Evolutionary conservation across 1,139 yeast genomes (phyloP).

Genomic region (Suhomyces bokatorum): DNA sequence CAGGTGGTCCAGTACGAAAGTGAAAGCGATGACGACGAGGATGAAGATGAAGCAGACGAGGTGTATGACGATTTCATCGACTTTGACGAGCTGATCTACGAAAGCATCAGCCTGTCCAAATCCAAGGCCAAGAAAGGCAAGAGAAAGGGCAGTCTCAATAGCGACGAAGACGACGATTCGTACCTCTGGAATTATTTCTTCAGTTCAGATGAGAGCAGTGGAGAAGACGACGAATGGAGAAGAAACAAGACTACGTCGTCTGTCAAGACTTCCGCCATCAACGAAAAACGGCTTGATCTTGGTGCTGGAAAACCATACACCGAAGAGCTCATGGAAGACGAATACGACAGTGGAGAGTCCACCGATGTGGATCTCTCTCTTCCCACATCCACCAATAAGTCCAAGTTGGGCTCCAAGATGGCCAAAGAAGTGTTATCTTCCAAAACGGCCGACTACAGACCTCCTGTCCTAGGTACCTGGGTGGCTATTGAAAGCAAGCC

Average conservation of each 20-base stretch:
- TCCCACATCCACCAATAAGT: slow-evolving; percentile 61
- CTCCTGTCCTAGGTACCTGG: slow-evolving; percentile 94
- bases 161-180: slow-evolving; percentile 54
- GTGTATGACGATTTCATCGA: slow-evolving; percentile 24
- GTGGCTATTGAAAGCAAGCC: slow-evolving; percentile 76
- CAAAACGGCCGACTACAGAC: slow-evolving; percentile 79
- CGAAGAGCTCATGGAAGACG: slow-evolving; percentile 22
- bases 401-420: slow-evolving; percentile 65
- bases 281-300: slow-evolving; percentile 1
- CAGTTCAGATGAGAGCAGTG: slow-evolving; percentile 44
- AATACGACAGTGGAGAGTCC: slow-evolving; percentile 68
- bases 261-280: slow-evolving; percentile 3
- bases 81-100: slow-evolving; percentile 16
- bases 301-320: slow-evolving; percentile 7
- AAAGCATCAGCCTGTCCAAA: slow-evolving; percentile 5
- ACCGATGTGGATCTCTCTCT: slow-evolving; percentile 86
- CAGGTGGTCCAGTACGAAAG: slow-evolving; percentile 36
- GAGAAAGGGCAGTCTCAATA: slow-evolving; percentile 23
- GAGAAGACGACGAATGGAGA: slow-evolving; percentile 14
- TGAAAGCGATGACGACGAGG: slow-evolving; percentile 27
- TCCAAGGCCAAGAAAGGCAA: slow-evolving; percentile 11
- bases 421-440: slow-evolving; percentile 89
- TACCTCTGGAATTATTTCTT: slow-evolving; percentile 59
- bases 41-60: slow-evolving; percentile 27
- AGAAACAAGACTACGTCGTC: slow-evolving; percentile 7